Base-by-base conservation (phyloP, 352 stramenopile species). In the Globisporangium takayamanum region DNA sequence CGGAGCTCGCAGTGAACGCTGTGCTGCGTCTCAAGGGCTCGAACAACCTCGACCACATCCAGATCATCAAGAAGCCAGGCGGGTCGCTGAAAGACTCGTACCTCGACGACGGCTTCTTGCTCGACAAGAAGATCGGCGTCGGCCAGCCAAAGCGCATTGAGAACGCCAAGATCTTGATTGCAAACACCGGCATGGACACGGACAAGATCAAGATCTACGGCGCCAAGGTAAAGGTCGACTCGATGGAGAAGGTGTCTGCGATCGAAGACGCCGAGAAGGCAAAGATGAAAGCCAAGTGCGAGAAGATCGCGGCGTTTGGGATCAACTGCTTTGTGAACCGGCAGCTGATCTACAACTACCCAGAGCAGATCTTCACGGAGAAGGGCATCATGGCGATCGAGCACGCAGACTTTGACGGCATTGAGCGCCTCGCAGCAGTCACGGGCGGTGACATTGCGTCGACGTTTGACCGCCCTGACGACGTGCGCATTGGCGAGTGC, bases 131-230 rank as follows among this genome's bases (percentile, higher is more conserved):
- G 70, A 93, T 98, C 54, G 86, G 88, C 50, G 82, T 96, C 33
- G 96, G 95, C 39, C 96, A 99, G 78, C 96, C 96, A 22, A 97
- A 98, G 70, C 80, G 92, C 55, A 74, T 99, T 14, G 96, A 98
- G 73, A 99, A 99, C 65, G 96, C 97, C 52, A 98, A 98, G 72
- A 99, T 99, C 63, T 73, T 99, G 42, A 78, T 99, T 55, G 97
- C 96, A 41, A 99, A 99, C 84, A 99, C 97, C 42, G 87, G 89
- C 41, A 99, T 99, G 97, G 97, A 99, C 77, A 99, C 97, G 28
- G 97, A 99, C 76, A 99, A 99, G 77, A 99, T 99, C 77, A 99
- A 99, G 78, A 99, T 99, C 66, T 99, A 99, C 70, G 97, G 97
- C 26, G 96, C 92, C 28, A 89, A 84, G 52, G 90, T 99, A 33